Base-by-base conservation (phyloP, 2,329 filamentous ascomycete genomes). In the Hypoxylon sp. region DNA sequence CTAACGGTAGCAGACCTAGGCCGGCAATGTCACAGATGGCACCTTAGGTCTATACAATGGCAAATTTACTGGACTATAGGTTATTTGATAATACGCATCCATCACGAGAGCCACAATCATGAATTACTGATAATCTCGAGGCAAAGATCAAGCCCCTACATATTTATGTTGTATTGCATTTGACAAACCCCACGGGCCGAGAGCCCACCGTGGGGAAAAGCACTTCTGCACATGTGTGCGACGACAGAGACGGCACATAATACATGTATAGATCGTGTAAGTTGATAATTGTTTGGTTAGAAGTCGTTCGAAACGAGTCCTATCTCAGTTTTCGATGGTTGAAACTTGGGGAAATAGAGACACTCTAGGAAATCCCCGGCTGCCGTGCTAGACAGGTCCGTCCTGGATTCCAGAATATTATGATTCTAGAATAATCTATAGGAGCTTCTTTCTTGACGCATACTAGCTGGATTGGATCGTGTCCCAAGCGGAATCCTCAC, bases 81-180 rank as follows among this genome's bases (percentile, higher is more conserved):
- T 5, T 48, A 38, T 32, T 32, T 30, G 23, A 17, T 13, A 32
- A 51, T 14, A 17, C 36, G 25, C 36, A 48, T 52, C 43, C 23
- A 43, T 55, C 41, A 49, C 65, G 65, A 65, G 66, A 58, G 63
- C 61, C 45, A 53, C 57, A 68, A 57, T 49, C 36, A 19, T 34
- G 60, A 21, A 56, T 36, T 57, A 1, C 45, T 49, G 23, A 32
- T 41, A 21, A 41, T 50, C 25, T 49, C 41, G 38, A 63, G 49
- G 21, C 14, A 23, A 30, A 41, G 11, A 30, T 49, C 11, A 43
- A 21, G 10, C 43, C 30, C 43, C 46, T 60, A 46, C 23, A 17
- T 56, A 23, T 34, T 19, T 23, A 30, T 17, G 21, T 53, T 38
- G 21, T 36, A 17, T 60, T 58, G 23, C 51, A 53, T 53, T 36